These are phyloP conservation scores for Ophiostoma ips DNA, from an alignment of 2,329 filamentous ascomycete genomes.

Conservation along the genomic window DNA sequence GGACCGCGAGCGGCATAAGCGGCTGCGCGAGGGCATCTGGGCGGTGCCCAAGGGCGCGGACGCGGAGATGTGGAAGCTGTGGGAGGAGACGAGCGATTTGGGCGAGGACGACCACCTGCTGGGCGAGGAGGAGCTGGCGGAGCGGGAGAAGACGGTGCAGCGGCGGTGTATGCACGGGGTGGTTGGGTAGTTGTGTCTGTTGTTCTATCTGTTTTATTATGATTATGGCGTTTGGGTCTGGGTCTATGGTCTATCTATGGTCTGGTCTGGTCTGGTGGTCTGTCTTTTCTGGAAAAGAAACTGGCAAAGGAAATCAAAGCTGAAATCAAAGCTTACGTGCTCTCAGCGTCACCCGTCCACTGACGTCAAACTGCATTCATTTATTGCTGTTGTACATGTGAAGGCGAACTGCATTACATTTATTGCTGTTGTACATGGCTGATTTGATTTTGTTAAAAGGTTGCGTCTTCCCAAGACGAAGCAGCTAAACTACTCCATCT, in stretches of 20 bases:
- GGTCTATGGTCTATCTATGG: neutral
- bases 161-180: constrained; percentile 26
- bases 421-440: too few relatives aligned
- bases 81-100: constrained; percentile 77
- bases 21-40: constrained; percentile 86
- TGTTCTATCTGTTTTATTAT: neutral
- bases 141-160: constrained; percentile 26
- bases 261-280: too few relatives aligned
- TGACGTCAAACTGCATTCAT: too few relatives aligned
- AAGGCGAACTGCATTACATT: too few relatives aligned
- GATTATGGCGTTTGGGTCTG: too few relatives aligned
- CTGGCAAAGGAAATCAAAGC: too few relatives aligned
- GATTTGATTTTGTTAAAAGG: too few relatives aligned
- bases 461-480: neutral
- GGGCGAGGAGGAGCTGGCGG: constrained; percentile 56
- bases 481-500: constrained; percentile 65
- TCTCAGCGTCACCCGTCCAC: too few relatives aligned
- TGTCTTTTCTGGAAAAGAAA: neutral
- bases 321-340: too few relatives aligned
- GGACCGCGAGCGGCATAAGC: constrained; percentile 87
- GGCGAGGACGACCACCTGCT: constrained; percentile 74
- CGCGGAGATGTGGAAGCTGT: constrained; percentile 63
- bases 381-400: too few relatives aligned
- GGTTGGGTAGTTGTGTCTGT: neutral
- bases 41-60: constrained; percentile 55